Base-by-base conservation (phyloP, 2,329 filamentous ascomycete genomes). In the Fusarium sororula region DNA sequence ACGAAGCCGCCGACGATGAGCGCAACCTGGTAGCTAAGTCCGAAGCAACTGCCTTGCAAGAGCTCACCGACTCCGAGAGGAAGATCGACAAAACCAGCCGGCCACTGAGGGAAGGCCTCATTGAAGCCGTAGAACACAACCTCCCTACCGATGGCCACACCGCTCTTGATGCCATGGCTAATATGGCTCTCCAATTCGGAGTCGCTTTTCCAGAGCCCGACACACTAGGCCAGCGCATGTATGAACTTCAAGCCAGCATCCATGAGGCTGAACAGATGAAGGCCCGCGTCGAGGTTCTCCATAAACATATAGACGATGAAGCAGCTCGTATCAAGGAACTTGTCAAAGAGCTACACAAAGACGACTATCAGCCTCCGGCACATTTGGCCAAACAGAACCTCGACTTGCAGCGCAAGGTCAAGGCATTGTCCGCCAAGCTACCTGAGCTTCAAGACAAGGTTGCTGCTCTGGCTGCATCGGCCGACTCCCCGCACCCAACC, bases 1-100 rank as follows among this genome's bases (percentile, higher is more conserved):
- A 96, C 80, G 95, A 98, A 79, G 84, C 89, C 18, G 93, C 93
- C 11, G 93, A 95, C 73, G 93, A 95, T 77, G 91, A 93, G 75
- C 86, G 87, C 22, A 84, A 85, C 6, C 82, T 92, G 3, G 78
- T 93, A 15, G 84, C 88, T 35, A 84, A 85, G 26, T 83, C 92
- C 22, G 91, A 94, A 75, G 85, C 87, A 41, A 84, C 87, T 37
- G 89, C 91, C 5, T 82, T 94, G 9, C 82, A 85, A 20, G 87
- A 90, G 64, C 79, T 92, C 15, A 79, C 73, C 56, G 55, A 73
- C 37, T 68, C 67, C n/a, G 69, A 71, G 22, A 50, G 55, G 32
- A 54, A 55, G 26, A 61, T 63, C 15, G 81, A 84, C 56, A 82
- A 53, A 28, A 35, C 58, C n/a, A 65, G 35, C n/a, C 74, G 75